phyloP scores from a whole-genome alignment of 805 yeast species.

The Starmerella asiatica region DNA sequence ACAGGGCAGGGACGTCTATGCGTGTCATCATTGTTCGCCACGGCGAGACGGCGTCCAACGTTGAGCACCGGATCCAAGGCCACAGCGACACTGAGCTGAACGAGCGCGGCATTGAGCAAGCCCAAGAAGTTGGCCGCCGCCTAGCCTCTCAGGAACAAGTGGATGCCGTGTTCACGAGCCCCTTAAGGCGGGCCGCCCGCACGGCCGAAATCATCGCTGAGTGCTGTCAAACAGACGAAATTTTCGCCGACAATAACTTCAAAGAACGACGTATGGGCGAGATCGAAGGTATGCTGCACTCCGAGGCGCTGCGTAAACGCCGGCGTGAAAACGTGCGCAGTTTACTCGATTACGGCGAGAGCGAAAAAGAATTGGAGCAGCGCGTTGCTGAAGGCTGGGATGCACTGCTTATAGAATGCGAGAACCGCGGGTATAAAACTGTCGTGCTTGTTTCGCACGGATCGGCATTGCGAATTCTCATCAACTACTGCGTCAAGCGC shows the following conservation, averaged over 20 bases:
- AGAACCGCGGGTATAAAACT: constrained; percentile 3
- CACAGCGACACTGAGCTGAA: constrained; percentile 18
- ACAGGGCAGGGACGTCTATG: constrained; percentile 6
- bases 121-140: constrained; percentile 9
- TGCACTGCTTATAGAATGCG: background rate
- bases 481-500: constrained; percentile 5
- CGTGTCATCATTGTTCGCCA: constrained; percentile 17
- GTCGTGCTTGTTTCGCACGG: constrained; percentile 21
- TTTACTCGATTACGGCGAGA: constrained; percentile 18
- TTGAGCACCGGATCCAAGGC: constrained; percentile 20
- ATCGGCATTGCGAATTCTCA: constrained; percentile 15
- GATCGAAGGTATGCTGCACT: constrained; percentile 16
- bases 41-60: constrained; percentile 21
- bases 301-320: constrained; percentile 11
- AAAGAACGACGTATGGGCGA: constrained; percentile 21
- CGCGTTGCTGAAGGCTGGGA: constrained; percentile 13
- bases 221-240: background rate
- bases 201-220: constrained; percentile 19
- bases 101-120: constrained; percentile 19
- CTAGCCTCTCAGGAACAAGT: constrained; percentile 9
- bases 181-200: constrained; percentile 16
- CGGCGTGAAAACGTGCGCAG: constrained; percentile 4
- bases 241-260: constrained; percentile 5
- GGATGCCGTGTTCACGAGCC: constrained; percentile 18
- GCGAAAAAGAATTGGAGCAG: constrained; percentile 2